Conservation (phyloP, 1,284 basidiomycete species). For the Microbotryum saponariae region DNA sequence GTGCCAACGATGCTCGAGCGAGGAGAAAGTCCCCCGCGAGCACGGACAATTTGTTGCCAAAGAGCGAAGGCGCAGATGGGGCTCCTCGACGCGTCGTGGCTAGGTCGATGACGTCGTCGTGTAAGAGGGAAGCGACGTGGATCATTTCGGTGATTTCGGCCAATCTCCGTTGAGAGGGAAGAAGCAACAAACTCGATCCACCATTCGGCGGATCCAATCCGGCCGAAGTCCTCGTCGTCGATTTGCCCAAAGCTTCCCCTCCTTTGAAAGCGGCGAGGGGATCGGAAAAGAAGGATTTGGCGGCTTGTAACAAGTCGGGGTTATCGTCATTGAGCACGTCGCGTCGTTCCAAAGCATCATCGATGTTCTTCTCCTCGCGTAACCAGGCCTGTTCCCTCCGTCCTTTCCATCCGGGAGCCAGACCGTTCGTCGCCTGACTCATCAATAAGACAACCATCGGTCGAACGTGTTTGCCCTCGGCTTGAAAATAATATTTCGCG, state of each 20-base stretch:
- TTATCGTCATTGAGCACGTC: conserved; percentile 80
- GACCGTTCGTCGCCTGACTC: conserved; percentile 78
- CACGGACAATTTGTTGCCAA: conserved; percentile 92
- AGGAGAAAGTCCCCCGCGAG: conserved; percentile 93
- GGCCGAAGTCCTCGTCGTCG: not conserved
- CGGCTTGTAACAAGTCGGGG: conserved; percentile 65
- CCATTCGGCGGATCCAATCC: not conserved
- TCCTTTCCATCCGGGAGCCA: conserved; percentile 53
- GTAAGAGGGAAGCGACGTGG: conserved; percentile 88
- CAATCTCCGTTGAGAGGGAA: conserved; percentile 83
- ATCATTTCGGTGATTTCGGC: conserved; percentile 99
- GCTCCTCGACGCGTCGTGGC: conserved; percentile 72
- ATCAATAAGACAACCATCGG: conserved; percentile 87
- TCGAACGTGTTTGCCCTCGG: conserved; percentile 68
- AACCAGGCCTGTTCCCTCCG: conserved; percentile 44
- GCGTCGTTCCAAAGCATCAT: conserved; percentile 55
- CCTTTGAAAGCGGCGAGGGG: conserved; percentile 14
- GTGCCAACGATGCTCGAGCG: conserved; percentile 78
- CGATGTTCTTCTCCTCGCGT: conserved; percentile 44
- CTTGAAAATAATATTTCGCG: conserved; percentile 85
- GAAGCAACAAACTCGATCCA: conserved; percentile 36
- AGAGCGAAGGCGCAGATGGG: conserved; percentile 75
- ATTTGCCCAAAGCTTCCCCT: not conserved
- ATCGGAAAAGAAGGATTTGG: conserved; percentile 47
- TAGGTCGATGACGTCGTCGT: conserved; percentile 90